Evolutionary conservation across 176 grass and related monocot species (phyloP), one percentile per base, ranked within the genome.

Genomic region (Zizania latifolia): DNA sequence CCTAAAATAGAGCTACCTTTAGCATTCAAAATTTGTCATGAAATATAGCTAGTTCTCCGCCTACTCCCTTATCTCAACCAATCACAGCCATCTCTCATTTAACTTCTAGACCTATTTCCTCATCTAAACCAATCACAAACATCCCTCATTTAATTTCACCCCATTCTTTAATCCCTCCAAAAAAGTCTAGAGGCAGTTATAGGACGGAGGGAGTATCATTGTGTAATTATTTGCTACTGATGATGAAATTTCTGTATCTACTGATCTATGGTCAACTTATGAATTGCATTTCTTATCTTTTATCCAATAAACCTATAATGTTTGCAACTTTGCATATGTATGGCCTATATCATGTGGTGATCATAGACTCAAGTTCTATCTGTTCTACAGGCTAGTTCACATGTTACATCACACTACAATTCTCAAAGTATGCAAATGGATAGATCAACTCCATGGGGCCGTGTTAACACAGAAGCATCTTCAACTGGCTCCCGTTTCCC

Each of bases 371-470:
- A 77, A 48, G n/a, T n/a, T 86, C 54, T 66, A 14, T 85, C 46
- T 64, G n/a, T 36, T 68, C 58, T 43, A 65, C 72, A 92, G 86
- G 84, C 66, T 78, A 75, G 63, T 79, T 70, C 88, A 21, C 84
- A 82, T 77, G 76, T 85, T 38, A 72, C 31, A 54, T 62, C 68
- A 8, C 91, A 92, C 59, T 98, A 92, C 86, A 89, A 78, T 84
- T 65, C 68, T 58, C 90, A 85, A 81, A 81, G 32, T 58, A 84
- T 98, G 78, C 84, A 86, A 74, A 78, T 82, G 56, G 92, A 94
- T 48, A 92, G 96, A 89, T 78, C 65, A 34, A 66, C 65, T 58
- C 84, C 79, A 32, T 99, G 96, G 96, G 79, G 81, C 29, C 78
- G 80, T 40, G 77, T 41, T 51, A 74, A 59, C 56, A 69, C 84